Base-by-base conservation (phyloP, 73 alveolate genomes). In the Effrenium voratum region DNA sequence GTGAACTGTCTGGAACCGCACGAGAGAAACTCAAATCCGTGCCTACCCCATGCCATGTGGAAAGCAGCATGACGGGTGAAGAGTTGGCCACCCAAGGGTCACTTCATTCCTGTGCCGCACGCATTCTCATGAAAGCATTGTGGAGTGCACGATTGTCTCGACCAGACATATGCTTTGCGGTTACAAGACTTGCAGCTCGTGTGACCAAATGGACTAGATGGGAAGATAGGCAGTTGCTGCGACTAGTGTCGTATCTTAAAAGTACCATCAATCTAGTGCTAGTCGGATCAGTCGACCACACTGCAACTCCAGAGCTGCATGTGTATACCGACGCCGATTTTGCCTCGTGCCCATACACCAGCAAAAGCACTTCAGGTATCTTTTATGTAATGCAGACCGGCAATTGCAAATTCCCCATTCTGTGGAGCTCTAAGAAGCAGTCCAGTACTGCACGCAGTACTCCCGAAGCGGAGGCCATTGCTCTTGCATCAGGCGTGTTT, bases 401-500 rank as follows among this genome's bases (percentile, higher is more conserved):
- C 26, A 49, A 22, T 6, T 22, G 49, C 2, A 5, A 46, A 6
- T 60, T 41, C 75, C 94, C 82, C 3, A 32, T 86, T 32, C 75
- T 59, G 38, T 86, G 94, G 94, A 41, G 55, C 36, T 50, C 81
- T 5, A 36, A 40, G 36, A 86, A 86, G n/a, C 94, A 86, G 49
- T 46, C 94, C 12, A 57, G 45, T 15, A 44, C 59, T 36, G 94
- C 94, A 5, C 50, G 83, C 5, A 86, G 94, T 47, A 60, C 94
- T 36, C 77, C 94, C 0, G 94, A 86, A 41, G 94, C 94, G 2
- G 94, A 86, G 34, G 38, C 40, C 46, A 86, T 86, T 26, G 94
- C 94, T 2, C 68, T 86, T n/a, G 30, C 68, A 5, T 28, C 83
- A 0, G 94, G 83, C 45, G 40, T 86, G 94, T 86, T 60, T 40